Evolutionary conservation across 441 rosid genomes (phyloP).

Genomic region (Geranium incanum): DNA sequence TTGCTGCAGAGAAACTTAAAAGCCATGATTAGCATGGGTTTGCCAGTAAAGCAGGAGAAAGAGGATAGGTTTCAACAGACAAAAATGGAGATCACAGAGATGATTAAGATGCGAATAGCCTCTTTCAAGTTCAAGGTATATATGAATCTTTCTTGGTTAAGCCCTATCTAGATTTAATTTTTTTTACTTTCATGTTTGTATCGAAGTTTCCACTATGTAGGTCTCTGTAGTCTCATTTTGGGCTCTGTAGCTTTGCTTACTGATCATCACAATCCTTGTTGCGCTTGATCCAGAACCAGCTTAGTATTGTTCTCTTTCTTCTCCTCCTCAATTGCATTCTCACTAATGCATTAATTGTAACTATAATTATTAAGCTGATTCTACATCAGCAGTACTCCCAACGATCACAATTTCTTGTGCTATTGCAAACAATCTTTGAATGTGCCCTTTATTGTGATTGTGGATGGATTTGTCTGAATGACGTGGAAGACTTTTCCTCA

Average conservation of each 20-base stretch:
- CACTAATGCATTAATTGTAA: background rate
- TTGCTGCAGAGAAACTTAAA: slow-evolving; percentile 77
- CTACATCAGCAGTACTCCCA: background rate
- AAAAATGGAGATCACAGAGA: slow-evolving; percentile 83
- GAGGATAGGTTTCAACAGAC: slow-evolving; percentile 69
- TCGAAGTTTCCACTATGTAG: background rate
- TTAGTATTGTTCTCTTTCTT: background rate
- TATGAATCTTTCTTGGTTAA: background rate
- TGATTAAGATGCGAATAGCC: slow-evolving; percentile 47
- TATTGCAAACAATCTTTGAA: background rate
- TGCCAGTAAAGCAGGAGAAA: slow-evolving; percentile 77
- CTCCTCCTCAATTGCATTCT: background rate
- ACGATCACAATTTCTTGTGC: background rate
- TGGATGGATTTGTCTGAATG: slow-evolving; percentile 7
- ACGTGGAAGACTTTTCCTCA: slow-evolving; percentile 18
- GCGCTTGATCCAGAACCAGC: background rate
- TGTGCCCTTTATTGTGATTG: background rate
- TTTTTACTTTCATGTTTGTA: background rate
- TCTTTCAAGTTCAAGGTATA: slow-evolving; percentile 57
- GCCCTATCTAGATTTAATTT: background rate
- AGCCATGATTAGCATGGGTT: slow-evolving; percentile 59
- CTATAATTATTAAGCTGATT: background rate
- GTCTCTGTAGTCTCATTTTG: background rate
- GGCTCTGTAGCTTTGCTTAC: background rate
- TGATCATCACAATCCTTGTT: background rate